Evolutionary conservation across 768 basidiomycete species (phyloP).

Genomic region (Strobilomyces confusus): DNA sequence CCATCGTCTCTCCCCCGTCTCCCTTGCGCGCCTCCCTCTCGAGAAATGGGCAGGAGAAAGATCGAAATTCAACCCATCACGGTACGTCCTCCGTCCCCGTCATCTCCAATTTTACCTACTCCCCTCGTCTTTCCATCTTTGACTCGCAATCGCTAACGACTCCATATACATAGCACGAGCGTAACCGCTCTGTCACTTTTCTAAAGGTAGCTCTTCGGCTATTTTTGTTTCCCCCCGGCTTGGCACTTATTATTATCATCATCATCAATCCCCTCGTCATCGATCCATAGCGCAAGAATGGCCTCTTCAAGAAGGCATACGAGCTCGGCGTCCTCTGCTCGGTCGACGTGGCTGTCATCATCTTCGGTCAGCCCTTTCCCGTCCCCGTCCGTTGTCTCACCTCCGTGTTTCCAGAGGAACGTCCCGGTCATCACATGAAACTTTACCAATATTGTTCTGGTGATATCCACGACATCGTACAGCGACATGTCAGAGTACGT

Average conservation of each 20-base stretch:
- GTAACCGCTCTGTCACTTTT: constrained; percentile 89
- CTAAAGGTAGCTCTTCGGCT: constrained; percentile 70
- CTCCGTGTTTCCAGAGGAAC: constrained; percentile 52
- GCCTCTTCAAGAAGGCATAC: constrained; percentile 88
- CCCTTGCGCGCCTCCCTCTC: neutral
- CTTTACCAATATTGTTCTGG: constrained; percentile 78
- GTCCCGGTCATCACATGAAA: constrained; percentile 74
- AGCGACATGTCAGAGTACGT: constrained; percentile 56
- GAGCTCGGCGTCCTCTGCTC: constrained; percentile 89
- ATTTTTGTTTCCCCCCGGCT: constrained; percentile 49
- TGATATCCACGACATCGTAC: constrained; percentile 66
- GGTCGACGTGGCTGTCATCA: constrained; percentile 84
- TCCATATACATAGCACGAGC: constrained; percentile 72
- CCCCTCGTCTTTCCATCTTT: constrained; percentile 29
- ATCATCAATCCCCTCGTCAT: constrained; percentile 10
- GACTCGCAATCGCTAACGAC: constrained; percentile 29
- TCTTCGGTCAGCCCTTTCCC: constrained; percentile 57
- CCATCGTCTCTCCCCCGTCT: constrained; percentile 16
- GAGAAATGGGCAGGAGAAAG: constrained; percentile 68
- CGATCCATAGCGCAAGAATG: constrained; percentile 70
- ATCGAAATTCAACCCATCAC: constrained; percentile 81
- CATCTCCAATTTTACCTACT: constrained; percentile 30
- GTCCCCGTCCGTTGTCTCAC: neutral
- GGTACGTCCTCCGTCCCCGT: constrained; percentile 40
- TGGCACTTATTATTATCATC: constrained; percentile 37